Conservation (phyloP, 208 protist genomes). For the Crithidia sp. region DNA sequence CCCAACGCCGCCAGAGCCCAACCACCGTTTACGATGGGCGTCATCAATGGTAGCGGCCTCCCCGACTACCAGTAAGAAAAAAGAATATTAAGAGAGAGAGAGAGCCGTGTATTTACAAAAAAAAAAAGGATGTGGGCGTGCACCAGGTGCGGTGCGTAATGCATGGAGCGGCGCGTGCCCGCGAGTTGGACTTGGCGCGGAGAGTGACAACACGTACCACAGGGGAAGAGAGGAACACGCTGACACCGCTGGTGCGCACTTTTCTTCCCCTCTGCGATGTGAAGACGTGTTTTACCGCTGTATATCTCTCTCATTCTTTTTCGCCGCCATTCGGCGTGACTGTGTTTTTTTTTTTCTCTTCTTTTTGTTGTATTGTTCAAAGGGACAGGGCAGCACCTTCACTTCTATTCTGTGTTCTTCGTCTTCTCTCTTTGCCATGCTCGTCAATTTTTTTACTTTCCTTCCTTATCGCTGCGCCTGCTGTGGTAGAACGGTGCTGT, state of each 20-base stretch:
- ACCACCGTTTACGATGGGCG: slow-evolving; percentile 57
- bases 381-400: neutral
- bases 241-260: too few species aligned
- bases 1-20: slow-evolving; percentile 39
- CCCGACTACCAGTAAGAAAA: slow-evolving; percentile 38
- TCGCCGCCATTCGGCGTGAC: neutral
- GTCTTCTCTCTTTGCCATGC: too few species aligned
- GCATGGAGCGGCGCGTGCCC: too few species aligned
- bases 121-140: too few species aligned
- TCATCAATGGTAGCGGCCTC: slow-evolving; percentile 35
- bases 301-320: neutral
- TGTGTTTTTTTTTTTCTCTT: slow-evolving; percentile 13
- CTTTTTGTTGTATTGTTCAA: neutral
- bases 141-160: too few species aligned
- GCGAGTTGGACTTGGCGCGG: too few species aligned
- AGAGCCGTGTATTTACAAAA: neutral
- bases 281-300: too few species aligned
- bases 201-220: neutral
- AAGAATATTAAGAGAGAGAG: neutral
- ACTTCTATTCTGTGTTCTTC: neutral
- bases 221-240: neutral
- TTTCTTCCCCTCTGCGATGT: too few species aligned
- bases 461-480: neutral
- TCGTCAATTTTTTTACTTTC: slow-evolving; percentile 4
- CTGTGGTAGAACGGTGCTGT: too few species aligned